These are phyloP conservation scores for Xylaria polymorpha DNA, from an alignment of 2,329 filamentous ascomycete species.

Conservation along the genomic window DNA sequence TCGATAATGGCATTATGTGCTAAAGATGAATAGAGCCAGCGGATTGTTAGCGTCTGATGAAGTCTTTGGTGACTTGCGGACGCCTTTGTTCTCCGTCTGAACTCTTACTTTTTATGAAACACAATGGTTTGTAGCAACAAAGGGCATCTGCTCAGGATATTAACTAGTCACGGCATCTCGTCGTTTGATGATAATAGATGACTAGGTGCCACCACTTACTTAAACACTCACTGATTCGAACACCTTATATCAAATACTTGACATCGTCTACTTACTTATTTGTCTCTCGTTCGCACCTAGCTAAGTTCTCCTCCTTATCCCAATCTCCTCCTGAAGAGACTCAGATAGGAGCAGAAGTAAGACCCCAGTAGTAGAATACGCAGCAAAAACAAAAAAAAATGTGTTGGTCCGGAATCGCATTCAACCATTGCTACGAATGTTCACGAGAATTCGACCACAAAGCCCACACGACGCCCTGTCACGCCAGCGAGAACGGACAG, in stretches of 20 bases:
- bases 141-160: not conserved
- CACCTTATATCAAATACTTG: not conserved
- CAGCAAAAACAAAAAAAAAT: slow-evolving; percentile 16
- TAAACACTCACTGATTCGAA: not conserved
- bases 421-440: slow-evolving; percentile 35
- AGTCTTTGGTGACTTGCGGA: not conserved
- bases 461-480: slow-evolving; percentile 21
- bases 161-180: not conserved
- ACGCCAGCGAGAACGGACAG: not conserved
- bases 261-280: no score
- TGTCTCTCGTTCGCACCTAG: not conserved
- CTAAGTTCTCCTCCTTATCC: not conserved
- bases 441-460: slow-evolving; percentile 20
- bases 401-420: slow-evolving; percentile 20
- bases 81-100: not conserved
- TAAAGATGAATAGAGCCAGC: not conserved
- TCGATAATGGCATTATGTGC: not conserved
- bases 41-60: not conserved
- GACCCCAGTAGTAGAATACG: not conserved
- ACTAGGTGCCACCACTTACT: not conserved
- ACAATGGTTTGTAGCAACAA: not conserved
- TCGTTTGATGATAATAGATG: not conserved
- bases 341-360: not conserved
- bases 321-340: not conserved
- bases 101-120: not conserved